Percentiles rank a stretch among this genome's conserved stretches.
These are phyloP conservation scores for Chaetomium tenue DNA, from an alignment of 495 filamentous ascomycete species.

Conservation along the genomic window DNA sequence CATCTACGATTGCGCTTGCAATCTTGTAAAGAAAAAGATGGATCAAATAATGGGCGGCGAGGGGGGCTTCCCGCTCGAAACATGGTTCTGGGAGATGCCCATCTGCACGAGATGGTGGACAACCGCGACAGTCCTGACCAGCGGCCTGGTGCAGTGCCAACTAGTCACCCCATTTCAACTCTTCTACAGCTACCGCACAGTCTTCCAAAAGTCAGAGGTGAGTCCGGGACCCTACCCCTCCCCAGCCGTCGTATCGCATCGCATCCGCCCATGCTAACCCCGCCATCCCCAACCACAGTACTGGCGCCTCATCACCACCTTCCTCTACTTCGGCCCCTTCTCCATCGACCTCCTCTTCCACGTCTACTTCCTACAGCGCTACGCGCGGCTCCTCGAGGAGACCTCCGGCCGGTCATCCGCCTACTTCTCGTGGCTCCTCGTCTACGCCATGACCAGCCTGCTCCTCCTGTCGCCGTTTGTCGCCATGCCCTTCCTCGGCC, in stretches of 20 bases:
- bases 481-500: constrained; percentile 87
- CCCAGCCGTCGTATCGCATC: background rate
- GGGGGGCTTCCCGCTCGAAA: constrained; percentile 81
- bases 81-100: constrained; percentile 98
- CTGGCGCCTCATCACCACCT: constrained; percentile 92
- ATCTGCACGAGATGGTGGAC: constrained; percentile 96
- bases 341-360: constrained; percentile 96
- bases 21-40: constrained; percentile 45
- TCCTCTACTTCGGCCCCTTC: constrained; percentile 94
- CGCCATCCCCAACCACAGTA: constrained; percentile 56
- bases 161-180: constrained; percentile 89
- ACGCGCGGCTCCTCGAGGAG: constrained; percentile 93
- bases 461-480: constrained; percentile 78
- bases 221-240: background rate
- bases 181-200: constrained; percentile 92
- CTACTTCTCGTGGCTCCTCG: constrained; percentile 88
- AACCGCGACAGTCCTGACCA: constrained; percentile 83
- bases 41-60: constrained; percentile 65
- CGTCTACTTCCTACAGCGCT: constrained; percentile 97
- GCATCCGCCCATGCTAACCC: background rate
- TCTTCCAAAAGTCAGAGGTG: constrained; percentile 88
- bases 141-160: constrained; percentile 87
- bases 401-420: constrained; percentile 84
- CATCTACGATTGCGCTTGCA: background rate
- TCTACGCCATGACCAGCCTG: constrained; percentile 76